Evolutionary conservation across 495 filamentous ascomycete species (phyloP).

Genomic region (Podospora appendiculata): DNA sequence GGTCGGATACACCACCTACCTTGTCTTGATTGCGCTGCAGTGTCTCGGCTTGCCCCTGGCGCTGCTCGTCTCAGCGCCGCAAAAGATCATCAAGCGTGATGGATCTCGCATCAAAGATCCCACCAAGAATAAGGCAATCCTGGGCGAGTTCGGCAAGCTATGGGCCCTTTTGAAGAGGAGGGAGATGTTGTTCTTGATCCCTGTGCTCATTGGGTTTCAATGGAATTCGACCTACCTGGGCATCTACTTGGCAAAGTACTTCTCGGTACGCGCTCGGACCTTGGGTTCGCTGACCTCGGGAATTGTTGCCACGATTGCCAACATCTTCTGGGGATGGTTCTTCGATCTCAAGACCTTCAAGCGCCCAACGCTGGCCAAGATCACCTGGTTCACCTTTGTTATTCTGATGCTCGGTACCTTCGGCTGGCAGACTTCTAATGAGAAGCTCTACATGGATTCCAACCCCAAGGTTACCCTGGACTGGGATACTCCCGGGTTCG

Average conservation of each 20-base stretch:
- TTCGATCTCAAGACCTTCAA: conserved; percentile 32
- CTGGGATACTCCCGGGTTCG: conserved; percentile 32
- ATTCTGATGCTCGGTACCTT: conserved; percentile 27
- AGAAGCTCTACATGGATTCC: conserved; percentile 26
- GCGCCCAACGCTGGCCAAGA: conserved; percentile 24
- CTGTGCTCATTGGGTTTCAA: conserved; percentile 46
- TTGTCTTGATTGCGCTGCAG: conserved; percentile 46
- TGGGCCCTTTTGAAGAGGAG: conserved; percentile 37
- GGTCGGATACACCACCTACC: conserved; percentile 46
- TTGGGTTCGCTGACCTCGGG: conserved; percentile 42
- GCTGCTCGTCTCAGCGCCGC: conserved; percentile 42
- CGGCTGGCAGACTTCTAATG: conserved; percentile 32
- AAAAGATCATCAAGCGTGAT: conserved; percentile 43
- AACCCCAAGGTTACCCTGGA: conserved; percentile 25
- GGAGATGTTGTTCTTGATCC: conserved; percentile 45
- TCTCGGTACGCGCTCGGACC: conserved; percentile 47
- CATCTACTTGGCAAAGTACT: conserved; percentile 55
- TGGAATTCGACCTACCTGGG: conserved; percentile 49
- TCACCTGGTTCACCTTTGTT: conserved; percentile 26
- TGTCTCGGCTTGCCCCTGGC: conserved; percentile 45
- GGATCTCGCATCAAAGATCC: conserved; percentile 35
- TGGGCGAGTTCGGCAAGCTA: conserved; percentile 37
- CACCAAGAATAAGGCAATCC: conserved; percentile 32
- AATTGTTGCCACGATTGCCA: conserved; percentile 39
- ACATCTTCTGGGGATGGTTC: conserved; percentile 40